phyloP scores from a whole-genome alignment of 345 rosid species.

The Gynandropsis gynandra region DNA sequence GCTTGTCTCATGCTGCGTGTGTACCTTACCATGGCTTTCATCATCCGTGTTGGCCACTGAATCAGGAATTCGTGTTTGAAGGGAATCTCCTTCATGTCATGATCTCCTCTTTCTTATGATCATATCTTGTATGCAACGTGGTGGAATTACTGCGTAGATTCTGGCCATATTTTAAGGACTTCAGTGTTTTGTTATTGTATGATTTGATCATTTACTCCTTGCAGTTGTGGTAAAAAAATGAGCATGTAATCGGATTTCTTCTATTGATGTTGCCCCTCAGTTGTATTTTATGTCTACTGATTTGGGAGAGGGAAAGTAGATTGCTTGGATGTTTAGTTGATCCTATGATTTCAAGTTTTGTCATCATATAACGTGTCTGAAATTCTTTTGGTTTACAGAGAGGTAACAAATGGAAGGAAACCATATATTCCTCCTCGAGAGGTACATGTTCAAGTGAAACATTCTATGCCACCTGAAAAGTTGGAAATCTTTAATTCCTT shows the following conservation, averaged over 20 bases:
- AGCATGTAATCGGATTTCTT: too few species aligned
- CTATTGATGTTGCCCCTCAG: too few species aligned
- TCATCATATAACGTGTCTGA: neutral
- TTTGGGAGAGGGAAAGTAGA: too few species aligned
- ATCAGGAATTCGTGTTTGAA: slow-evolving; percentile 9
- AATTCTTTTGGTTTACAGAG: slow-evolving; percentile 32
- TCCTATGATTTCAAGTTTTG: slow-evolving; percentile 1
- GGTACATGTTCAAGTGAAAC: slow-evolving; percentile 27
- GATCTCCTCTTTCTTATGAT: slow-evolving; percentile 15
- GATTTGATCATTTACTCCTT: too few species aligned
- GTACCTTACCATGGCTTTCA: neutral
- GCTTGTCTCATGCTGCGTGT: slow-evolving; percentile 14
- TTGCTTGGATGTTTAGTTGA: neutral
- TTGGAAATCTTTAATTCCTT: slow-evolving; percentile 53
- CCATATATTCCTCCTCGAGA: slow-evolving; percentile 22
- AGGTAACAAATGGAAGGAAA: slow-evolving; percentile 37
- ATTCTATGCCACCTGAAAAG: slow-evolving; percentile 52
- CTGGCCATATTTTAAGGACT: too few species aligned
- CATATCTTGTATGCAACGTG: slow-evolving; percentile 12
- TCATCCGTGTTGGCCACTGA: neutral
- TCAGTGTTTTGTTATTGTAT: too few species aligned
- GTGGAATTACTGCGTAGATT: neutral
- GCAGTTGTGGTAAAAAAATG: too few species aligned
- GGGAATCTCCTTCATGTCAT: slow-evolving; percentile 17
- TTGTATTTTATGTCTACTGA: too few species aligned